These are phyloP conservation scores for Yamadazyma diospyri DNA, from an alignment of 1,139 yeast genomes.

Conservation along the genomic window DNA sequence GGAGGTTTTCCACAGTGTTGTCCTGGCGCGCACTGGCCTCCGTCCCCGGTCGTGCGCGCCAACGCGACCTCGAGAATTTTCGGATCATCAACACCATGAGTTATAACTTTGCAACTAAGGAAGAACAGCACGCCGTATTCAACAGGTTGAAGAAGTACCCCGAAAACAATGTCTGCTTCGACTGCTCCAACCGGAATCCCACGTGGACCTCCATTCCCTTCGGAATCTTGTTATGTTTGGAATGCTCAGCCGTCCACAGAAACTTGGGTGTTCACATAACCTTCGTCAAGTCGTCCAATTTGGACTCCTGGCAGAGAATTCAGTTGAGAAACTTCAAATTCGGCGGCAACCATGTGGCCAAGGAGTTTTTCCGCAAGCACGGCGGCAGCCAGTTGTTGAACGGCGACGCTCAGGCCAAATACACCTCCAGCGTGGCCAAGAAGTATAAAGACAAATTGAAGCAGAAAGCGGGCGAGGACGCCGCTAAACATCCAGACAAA, in stretches of 20 bases:
- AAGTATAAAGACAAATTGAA: constrained; percentile 78
- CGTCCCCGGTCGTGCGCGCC: too few species aligned
- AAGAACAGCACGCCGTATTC: constrained; percentile 60
- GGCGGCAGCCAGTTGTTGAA: constrained; percentile 73
- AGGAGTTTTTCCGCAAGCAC: constrained; percentile 75
- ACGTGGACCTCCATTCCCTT: constrained; percentile 53
- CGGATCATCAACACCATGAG: constrained; percentile 26
- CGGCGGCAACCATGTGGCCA: constrained; percentile 88
- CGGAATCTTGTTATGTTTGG: constrained; percentile 46
- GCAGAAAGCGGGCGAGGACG: constrained; percentile 64
- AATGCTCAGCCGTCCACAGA: constrained; percentile 49
- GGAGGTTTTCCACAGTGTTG: too few species aligned
- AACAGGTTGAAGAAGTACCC: constrained; percentile 57
- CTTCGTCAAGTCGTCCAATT: constrained; percentile 79
- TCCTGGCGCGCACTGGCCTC: too few species aligned
- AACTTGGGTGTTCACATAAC: constrained; percentile 50
- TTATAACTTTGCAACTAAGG: constrained; percentile 57
- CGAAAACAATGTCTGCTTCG: constrained; percentile 81
- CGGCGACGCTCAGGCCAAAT: constrained; percentile 69
- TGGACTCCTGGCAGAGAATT: constrained; percentile 87
- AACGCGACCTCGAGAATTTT: not conserved
- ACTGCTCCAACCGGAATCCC: constrained; percentile 48
- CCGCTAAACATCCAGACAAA: constrained; percentile 60
- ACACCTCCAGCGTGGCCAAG: constrained; percentile 73
- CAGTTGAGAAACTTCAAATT: constrained; percentile 87